Conservation (phyloP, 495 filamentous ascomycete genomes). For the Hypoxylon subgilvum region DNA sequence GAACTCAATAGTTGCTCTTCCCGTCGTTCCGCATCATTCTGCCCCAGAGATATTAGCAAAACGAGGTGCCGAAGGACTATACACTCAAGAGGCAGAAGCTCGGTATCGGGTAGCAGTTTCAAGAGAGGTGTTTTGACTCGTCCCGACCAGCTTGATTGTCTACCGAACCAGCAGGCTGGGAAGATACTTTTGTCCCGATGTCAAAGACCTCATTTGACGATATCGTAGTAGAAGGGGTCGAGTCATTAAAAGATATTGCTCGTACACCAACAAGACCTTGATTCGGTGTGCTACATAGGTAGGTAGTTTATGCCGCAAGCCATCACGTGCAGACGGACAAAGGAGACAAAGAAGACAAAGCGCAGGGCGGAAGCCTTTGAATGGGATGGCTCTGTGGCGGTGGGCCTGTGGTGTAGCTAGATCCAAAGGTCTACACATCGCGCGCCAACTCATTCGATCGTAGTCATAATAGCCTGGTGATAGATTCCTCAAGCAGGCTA, state of each 20-base stretch:
- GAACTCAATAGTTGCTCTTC: no score
- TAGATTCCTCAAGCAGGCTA: no score
- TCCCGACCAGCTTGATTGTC: slow-evolving; percentile 18
- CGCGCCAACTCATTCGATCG: background rate
- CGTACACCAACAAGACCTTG: slow-evolving; percentile 24
- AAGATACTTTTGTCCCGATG: slow-evolving; percentile 1
- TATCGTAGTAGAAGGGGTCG: background rate
- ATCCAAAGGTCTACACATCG: no score
- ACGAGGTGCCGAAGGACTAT: no score
- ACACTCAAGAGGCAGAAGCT: no score
- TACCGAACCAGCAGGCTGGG: slow-evolving; percentile 12
- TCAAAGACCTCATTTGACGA: slow-evolving; percentile 10
- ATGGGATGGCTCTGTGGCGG: no score
- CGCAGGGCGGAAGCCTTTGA: no score
- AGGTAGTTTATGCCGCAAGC: slow-evolving; percentile 8
- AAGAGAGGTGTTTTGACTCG: slow-evolving; percentile 15
- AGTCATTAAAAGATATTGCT: slow-evolving; percentile 34
- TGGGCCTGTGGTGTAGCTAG: no score
- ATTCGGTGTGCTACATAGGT: slow-evolving; percentile 9
- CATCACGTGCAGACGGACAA: slow-evolving; percentile 15
- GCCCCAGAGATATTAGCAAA: no score
- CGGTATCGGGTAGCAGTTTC: background rate
- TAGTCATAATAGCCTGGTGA: no score
- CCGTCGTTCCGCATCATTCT: no score
- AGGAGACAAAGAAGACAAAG: slow-evolving; percentile 2